Conservation (phyloP, 805 yeast species). For the Wickerhamomyces subpelliculosus region DNA sequence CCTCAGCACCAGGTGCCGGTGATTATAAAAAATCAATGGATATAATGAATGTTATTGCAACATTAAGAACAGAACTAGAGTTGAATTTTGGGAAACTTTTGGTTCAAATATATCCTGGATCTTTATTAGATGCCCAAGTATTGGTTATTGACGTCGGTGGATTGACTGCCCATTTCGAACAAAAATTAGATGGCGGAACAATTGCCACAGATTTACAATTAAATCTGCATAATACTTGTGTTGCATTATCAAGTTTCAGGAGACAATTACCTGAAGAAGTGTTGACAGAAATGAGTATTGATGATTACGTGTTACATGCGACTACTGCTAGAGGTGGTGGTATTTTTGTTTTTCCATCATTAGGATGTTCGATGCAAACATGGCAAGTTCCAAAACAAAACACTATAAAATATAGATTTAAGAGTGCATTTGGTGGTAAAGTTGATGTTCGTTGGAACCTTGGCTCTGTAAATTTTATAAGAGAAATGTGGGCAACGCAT, state of each 20-base stretch:
- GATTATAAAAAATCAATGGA: constrained; percentile 13
- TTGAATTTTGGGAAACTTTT: constrained; percentile 50
- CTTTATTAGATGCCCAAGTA: constrained; percentile 72
- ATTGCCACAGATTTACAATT: constrained; percentile 49
- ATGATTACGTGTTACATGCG: constrained; percentile 50
- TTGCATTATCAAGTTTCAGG: constrained; percentile 60
- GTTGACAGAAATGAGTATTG: constrained; percentile 38
- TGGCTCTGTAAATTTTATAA: constrained; percentile 81
- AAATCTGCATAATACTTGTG: constrained; percentile 52
- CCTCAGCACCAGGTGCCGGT: constrained; percentile 31
- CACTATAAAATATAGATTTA: constrained; percentile 58
- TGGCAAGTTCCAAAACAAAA: constrained; percentile 49
- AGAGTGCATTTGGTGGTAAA: constrained; percentile 77
- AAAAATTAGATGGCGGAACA: constrained; percentile 33
- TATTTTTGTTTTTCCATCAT: constrained; percentile 73
- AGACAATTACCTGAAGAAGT: constrained; percentile 44
- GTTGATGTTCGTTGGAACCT: constrained; percentile 92
- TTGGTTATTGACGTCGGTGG: constrained; percentile 54
- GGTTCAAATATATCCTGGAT: constrained; percentile 74
- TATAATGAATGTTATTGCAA: constrained; percentile 23
- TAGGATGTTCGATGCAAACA: constrained; percentile 69
- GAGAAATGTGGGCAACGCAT: constrained; percentile 91
- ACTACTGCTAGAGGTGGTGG: constrained; percentile 67
- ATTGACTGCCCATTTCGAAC: constrained; percentile 44
- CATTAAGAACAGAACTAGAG: constrained; percentile 60